phyloP scores from a whole-genome alignment of 108 stramenopile genomes.

The Fistulifera solaris region DNA sequence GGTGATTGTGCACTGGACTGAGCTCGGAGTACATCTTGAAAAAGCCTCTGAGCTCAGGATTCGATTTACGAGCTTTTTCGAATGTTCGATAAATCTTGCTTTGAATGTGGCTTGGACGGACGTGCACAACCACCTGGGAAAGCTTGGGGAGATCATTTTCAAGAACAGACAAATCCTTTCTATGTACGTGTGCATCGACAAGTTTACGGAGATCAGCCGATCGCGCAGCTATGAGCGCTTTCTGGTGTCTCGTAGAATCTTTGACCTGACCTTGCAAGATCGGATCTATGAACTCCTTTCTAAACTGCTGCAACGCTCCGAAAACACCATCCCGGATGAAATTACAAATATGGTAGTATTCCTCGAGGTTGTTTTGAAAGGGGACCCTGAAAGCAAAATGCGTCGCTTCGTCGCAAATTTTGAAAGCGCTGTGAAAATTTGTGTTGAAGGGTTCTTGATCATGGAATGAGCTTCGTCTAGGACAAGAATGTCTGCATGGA shows the following conservation, averaged over 20 bases:
- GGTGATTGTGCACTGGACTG: constrained; percentile 57
- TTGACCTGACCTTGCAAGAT: constrained; percentile 46
- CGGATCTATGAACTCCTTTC: constrained; percentile 29
- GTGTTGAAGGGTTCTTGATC: constrained; percentile 38
- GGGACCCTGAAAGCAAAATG: constrained; percentile 56
- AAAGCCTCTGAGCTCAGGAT: constrained; percentile 28
- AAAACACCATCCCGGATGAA: constrained; percentile 50
- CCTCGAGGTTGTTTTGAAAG: constrained; percentile 46
- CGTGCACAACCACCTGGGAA: constrained; percentile 52
- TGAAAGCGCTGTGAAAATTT: constrained; percentile 36
- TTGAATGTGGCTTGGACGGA: constrained; percentile 54
- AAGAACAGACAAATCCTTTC: constrained; percentile 40
- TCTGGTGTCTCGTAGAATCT: constrained; percentile 8
- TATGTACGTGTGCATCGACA: constrained; percentile 41
- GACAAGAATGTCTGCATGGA: constrained; percentile 47
- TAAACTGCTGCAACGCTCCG: constrained; percentile 33
- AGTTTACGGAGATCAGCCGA: constrained; percentile 26
- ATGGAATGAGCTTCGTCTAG: constrained; percentile 66
- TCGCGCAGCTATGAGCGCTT: background rate
- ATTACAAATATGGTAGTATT: constrained; percentile 50
- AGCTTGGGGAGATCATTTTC: constrained; percentile 40
- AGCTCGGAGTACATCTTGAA: constrained; percentile 37
- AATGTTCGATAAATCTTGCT: constrained; percentile 40
- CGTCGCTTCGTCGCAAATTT: constrained; percentile 33
- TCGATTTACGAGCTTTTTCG: constrained; percentile 14